A percentile compares a stretch with the other conserved stretches of the same genome.
These are phyloP conservation scores for Marchantia polymorpha DNA, from an alignment of 225 moss, liverwort and hornwort species.

Conservation along the genomic window DNA sequence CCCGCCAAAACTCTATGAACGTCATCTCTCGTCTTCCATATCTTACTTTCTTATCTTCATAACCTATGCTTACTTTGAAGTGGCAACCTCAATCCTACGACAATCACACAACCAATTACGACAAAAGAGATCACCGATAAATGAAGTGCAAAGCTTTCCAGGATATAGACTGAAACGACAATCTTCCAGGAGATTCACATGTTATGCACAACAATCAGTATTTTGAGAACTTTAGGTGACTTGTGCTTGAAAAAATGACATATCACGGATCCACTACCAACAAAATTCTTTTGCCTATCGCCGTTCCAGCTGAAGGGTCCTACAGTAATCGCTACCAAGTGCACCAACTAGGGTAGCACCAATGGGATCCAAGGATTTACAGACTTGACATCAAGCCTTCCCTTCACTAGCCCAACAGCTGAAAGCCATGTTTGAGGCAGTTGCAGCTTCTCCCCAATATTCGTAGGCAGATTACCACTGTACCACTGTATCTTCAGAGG, in stretches of 20 bases:
- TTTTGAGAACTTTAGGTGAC: background rate
- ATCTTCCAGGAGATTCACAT: background rate
- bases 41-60: background rate
- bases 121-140: background rate
- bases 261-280: background rate
- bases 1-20: too few species aligned
- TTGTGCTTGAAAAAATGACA: background rate
- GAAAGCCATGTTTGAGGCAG: background rate
- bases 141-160: background rate
- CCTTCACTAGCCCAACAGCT: conserved; percentile 2
- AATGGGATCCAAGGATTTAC: conserved; percentile 8
- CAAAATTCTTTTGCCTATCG: background rate
- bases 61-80: background rate
- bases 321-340: conserved; percentile 6
- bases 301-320: background rate
- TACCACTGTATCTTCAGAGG: conserved; percentile 1
- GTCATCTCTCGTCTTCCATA: background rate
- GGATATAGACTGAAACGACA: background rate
- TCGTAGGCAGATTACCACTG: conserved; percentile 1
- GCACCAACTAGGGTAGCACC: background rate
- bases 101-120: background rate
- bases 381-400: background rate
- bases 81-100: background rate
- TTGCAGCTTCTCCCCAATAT: background rate
- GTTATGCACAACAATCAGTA: background rate